A percentile compares a stretch with the other conserved stretches of the same genome.
Conservation (phyloP, 2,329 filamentous ascomycete genomes). For the Fusarium fracticaudum region DNA sequence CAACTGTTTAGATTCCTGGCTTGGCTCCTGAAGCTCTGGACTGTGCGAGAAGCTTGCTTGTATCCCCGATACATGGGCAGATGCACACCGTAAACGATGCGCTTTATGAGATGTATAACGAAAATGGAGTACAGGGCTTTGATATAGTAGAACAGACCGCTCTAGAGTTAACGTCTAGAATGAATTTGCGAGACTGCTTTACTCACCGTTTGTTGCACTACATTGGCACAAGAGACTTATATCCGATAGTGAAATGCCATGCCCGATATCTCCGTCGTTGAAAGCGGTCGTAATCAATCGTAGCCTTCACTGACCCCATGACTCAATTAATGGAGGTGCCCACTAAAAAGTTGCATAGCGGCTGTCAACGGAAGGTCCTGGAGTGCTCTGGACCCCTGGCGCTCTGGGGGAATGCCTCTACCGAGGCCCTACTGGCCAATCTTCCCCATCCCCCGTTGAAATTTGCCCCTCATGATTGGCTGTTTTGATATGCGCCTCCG, state of each 20-base stretch:
- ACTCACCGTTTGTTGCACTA: background rate
- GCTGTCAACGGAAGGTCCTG: slow-evolving; percentile 36
- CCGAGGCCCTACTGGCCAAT: slow-evolving; percentile 40
- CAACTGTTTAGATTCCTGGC: slow-evolving; percentile 58
- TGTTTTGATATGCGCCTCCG: slow-evolving; percentile 16
- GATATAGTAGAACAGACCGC: slow-evolving; percentile 18
- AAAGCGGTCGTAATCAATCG: slow-evolving; percentile 5
- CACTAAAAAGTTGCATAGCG: slow-evolving; percentile 24
- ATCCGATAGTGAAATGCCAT: background rate
- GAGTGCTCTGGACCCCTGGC: slow-evolving; percentile 23
- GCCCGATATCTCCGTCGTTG: slow-evolving; percentile 11
- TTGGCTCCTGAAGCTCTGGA: slow-evolving; percentile 72
- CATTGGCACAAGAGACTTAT: background rate
- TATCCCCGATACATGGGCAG: slow-evolving; percentile 85
- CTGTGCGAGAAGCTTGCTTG: slow-evolving; percentile 73
- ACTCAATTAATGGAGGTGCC: slow-evolving; percentile 10
- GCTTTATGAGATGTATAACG: slow-evolving; percentile 18
- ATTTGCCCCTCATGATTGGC: slow-evolving; percentile 45
- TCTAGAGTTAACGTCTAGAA: slow-evolving; percentile 21
- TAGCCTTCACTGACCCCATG: slow-evolving; percentile 3
- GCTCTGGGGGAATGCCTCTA: slow-evolving; percentile 27
- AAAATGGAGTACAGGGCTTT: slow-evolving; percentile 28
- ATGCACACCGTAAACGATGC: slow-evolving; percentile 71
- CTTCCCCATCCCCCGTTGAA: slow-evolving; percentile 32
- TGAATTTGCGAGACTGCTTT: slow-evolving; percentile 26